Base-by-base conservation (phyloP, 192 early-diverging fungal species). In the Coemansia sp. region DNA sequence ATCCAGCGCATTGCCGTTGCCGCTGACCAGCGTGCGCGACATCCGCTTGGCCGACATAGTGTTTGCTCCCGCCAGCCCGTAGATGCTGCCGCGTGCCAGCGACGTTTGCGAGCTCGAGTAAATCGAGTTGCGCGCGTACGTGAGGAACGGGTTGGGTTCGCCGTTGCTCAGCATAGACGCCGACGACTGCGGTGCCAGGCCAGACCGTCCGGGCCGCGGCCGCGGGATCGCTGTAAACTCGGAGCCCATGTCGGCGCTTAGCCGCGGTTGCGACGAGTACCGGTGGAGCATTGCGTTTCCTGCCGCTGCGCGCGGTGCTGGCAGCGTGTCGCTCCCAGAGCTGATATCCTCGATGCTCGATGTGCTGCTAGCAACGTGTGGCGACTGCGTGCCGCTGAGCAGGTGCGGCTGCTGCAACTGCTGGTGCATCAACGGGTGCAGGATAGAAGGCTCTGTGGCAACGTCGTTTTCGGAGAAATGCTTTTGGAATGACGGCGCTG, bases 121-220 rank as follows among this genome's bases (percentile, higher is more conserved):
- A 38, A 82, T 76, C 52, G 79, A 82, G 68, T 82, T 73, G 75
- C 79, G 79, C 62, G 79, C 72, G 65, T 76, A 82, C 48, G 79
- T 82, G 50, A 73, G 50, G 62, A 76, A 82, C 25, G 74, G 79
- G 35, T 82, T 82, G 29, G 74, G 67, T 36, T 76, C 79, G 20
- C 64, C 76, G 23, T 25, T 52, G 33, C 49, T 57, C 17, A 33
- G 33, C 23, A 22, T 33, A 43, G 22, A 62, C 48, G 36, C 32
- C 50, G 49, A 50, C 58, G 61, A 20, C 45, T 46, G 42, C 53
- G 62, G 49, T 33, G 38, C 67, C 52, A 65, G n/a, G 13, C 75
- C 65, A 4, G 74, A 66, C 11, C 79, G 63, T 7, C 79, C 79
- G 2, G 79, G 79, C 9, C 74, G 67, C 20, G 57, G 48, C 25